Conservation (phyloP, 2,329 filamentous ascomycete genomes). For the Apiospora pterosperma region DNA sequence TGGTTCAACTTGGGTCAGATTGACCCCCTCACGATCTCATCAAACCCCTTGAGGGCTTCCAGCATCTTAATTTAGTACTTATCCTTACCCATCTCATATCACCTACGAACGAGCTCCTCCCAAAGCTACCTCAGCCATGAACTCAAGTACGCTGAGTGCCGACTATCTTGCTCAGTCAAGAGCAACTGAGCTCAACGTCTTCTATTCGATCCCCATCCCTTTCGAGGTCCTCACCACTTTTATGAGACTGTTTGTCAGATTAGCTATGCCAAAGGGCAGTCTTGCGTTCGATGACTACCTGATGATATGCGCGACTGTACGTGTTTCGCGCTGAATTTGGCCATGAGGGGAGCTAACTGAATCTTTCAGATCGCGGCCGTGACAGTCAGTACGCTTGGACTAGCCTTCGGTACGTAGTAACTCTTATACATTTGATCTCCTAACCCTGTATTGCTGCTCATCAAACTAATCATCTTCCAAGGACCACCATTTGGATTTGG, state of each 20-base stretch:
- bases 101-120: too few relatives aligned
- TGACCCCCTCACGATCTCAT: too few relatives aligned
- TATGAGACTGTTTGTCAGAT: conserved; percentile 19
- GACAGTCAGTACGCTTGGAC: conserved; percentile 18
- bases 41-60: too few relatives aligned
- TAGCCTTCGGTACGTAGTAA: conserved; percentile 19
- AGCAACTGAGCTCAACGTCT: conserved; percentile 14
- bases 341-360: not conserved
- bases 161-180: conserved; percentile 21
- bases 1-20: too few relatives aligned
- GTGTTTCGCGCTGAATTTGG: not conserved
- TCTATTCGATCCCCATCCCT: conserved; percentile 21
- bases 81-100: too few relatives aligned
- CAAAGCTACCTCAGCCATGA: not conserved
- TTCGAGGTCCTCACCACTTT: conserved; percentile 21
- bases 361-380: conserved; percentile 14
- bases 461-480: conserved; percentile 3
- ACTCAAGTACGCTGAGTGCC: not conserved
- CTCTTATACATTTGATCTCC: too few relatives aligned
- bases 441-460: too few relatives aligned
- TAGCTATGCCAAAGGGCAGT: conserved; percentile 11
- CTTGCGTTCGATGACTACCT: conserved; percentile 22
- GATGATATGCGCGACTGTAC: conserved; percentile 23
- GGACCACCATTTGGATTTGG: conserved; percentile 20
- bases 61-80: too few relatives aligned